A percentile compares a stretch with the other conserved stretches of the same genome.
Conservation (phyloP, 768 basidiomycete genomes). For the Suillus hirtellus region DNA sequence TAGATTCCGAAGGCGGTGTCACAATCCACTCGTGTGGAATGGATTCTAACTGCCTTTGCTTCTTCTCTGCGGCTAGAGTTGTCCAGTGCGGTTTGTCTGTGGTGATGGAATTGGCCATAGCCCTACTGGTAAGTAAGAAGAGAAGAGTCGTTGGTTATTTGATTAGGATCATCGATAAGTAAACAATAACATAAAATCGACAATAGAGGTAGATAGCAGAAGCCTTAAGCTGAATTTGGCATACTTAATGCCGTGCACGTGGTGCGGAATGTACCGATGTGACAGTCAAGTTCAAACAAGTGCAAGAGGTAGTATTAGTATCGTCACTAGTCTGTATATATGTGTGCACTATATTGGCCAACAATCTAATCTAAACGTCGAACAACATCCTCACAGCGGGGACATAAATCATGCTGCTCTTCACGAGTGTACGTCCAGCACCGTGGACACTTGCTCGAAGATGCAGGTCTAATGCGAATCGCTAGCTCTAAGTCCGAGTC, state of each 20-base stretch:
- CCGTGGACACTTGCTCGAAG: constrained; percentile 74
- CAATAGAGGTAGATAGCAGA: too few relatives aligned
- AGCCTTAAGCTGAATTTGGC: too few relatives aligned
- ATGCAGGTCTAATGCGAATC: constrained; percentile 64
- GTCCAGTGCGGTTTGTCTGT: constrained; percentile 43
- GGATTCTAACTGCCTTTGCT: constrained; percentile 47
- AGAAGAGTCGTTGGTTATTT: neutral
- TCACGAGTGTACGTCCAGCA: constrained; percentile 82
- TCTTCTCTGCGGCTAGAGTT: constrained; percentile 55
- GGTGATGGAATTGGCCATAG: neutral
- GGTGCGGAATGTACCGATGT: neutral
- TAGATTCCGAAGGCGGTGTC: constrained; percentile 42
- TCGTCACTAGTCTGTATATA: too few relatives aligned
- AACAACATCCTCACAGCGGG: constrained; percentile 50
- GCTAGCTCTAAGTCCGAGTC: constrained; percentile 29
- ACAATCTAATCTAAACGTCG: neutral
- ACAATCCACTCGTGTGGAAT: constrained; percentile 71
- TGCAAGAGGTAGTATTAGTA: neutral
- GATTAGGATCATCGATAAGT: too few relatives aligned
- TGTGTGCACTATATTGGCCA: too few relatives aligned
- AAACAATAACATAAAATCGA: neutral
- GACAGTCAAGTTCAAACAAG: neutral
- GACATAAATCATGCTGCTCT: constrained; percentile 56
- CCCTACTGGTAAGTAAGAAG: neutral
- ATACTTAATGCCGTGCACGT: too few relatives aligned